A percentile compares a stretch with the other conserved stretches of the same genome.
Conservation (phyloP, 2,329 filamentous ascomycete genomes). For the Fusarium heterosporum region DNA sequence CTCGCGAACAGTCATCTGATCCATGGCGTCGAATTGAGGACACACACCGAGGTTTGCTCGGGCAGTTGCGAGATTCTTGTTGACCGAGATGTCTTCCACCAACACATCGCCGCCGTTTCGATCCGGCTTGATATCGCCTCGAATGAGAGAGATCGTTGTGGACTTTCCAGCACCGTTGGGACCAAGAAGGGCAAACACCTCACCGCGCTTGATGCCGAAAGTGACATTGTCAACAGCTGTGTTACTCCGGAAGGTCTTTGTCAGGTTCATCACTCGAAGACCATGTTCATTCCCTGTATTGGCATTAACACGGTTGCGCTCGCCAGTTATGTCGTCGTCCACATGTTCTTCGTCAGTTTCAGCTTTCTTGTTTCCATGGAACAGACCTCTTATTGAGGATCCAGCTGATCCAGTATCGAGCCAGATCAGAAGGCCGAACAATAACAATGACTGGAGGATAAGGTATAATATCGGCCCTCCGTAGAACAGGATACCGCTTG, state of each 20-base stretch:
- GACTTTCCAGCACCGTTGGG: slow-evolving; percentile 94
- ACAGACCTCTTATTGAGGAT: slow-evolving; percentile 59
- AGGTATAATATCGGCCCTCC: slow-evolving; percentile 89
- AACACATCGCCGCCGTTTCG: slow-evolving; percentile 80
- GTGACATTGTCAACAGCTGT: slow-evolving; percentile 89
- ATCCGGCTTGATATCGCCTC: slow-evolving; percentile 85
- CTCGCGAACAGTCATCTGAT: slow-evolving; percentile 89
- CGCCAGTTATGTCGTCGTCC: slow-evolving; percentile 73
- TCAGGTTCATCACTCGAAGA: slow-evolving; percentile 82
- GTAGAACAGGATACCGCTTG: slow-evolving; percentile 78
- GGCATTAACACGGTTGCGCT: slow-evolving; percentile 70
- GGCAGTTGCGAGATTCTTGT: slow-evolving; percentile 76
- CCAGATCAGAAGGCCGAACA: slow-evolving; percentile 82
- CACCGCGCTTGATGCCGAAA: slow-evolving; percentile 81
- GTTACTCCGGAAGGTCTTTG: slow-evolving; percentile 80
- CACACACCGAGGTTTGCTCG: slow-evolving; percentile 88
- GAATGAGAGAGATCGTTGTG: slow-evolving; percentile 87
- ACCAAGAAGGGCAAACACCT: slow-evolving; percentile 89
- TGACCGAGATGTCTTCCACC: slow-evolving; percentile 82
- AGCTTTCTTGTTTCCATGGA: slow-evolving; percentile 50
- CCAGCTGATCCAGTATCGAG: slow-evolving; percentile 80
- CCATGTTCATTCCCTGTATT: slow-evolving; percentile 64
- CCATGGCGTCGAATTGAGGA: slow-evolving; percentile 88
- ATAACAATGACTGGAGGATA: slow-evolving; percentile 75
- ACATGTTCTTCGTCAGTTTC: slow-evolving; percentile 50